These are phyloP conservation scores for Podila epigama DNA, from an alignment of 192 early-diverging fungal species.

Conservation along the genomic window DNA sequence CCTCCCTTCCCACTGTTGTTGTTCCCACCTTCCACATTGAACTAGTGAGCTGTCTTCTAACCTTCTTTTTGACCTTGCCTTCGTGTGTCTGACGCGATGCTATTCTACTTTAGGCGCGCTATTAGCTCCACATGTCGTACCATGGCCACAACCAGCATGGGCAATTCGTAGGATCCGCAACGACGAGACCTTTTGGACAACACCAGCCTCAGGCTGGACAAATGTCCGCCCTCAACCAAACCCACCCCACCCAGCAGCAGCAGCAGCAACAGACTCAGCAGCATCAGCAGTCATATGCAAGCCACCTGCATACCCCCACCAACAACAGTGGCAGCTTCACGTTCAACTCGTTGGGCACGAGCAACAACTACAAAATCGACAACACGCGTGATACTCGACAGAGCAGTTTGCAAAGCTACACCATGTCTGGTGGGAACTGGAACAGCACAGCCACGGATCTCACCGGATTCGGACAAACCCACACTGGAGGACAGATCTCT, in stretches of 20 bases:
- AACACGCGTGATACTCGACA: conserved; percentile 23
- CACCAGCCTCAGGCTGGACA: conserved; percentile 25
- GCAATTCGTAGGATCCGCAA: conserved; percentile 30
- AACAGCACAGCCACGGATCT: conserved; percentile 23
- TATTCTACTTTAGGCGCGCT: neutral
- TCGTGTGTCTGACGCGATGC: neutral
- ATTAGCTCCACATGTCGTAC: conserved; percentile 19
- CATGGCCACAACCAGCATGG: conserved; percentile 41
- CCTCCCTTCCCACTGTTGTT: too few relatives aligned
- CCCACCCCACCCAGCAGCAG: conserved; percentile 28
- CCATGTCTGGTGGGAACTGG: conserved; percentile 31
- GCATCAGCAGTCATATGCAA: conserved; percentile 1
- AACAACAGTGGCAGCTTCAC: conserved; percentile 24
- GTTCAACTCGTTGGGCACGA: conserved; percentile 8
- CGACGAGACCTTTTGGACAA: conserved; percentile 23
- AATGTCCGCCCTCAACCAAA: neutral
- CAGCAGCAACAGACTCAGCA: conserved; percentile 32
- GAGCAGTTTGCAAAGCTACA: conserved; percentile 27
- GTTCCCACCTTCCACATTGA: too few relatives aligned
- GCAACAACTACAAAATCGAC: conserved; percentile 39
- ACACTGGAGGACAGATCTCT: conserved; percentile 28
- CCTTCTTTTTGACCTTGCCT: neutral
- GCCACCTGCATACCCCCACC: conserved; percentile 6
- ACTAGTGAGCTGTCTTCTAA: too few relatives aligned
- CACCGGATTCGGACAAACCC: conserved; percentile 29